These are phyloP conservation scores for Novymonas esmeraldas DNA, from an alignment of 208 protist genomes.

Conservation along the genomic window DNA sequence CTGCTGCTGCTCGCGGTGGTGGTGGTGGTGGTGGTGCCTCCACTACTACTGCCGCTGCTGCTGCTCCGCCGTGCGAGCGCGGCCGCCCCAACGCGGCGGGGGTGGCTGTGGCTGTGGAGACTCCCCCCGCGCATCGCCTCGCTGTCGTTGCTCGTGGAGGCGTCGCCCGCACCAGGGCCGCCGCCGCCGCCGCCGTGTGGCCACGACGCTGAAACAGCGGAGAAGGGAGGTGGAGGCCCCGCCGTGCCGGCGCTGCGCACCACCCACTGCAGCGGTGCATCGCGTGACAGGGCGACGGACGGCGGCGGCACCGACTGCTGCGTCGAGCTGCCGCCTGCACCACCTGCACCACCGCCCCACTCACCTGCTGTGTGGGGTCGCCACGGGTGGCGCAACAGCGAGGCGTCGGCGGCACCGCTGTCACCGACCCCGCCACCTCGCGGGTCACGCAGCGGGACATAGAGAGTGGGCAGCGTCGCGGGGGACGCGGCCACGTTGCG, in stretches of 20 bases:
- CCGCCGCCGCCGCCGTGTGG: neutral
- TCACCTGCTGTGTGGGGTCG: too few relatives aligned
- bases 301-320: too few relatives aligned
- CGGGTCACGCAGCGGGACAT: constrained; percentile 18
- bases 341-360: too few relatives aligned
- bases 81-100: neutral
- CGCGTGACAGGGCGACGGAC: too few relatives aligned
- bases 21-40: neutral
- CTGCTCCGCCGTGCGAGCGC: neutral
- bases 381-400: too few relatives aligned
- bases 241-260: too few relatives aligned
- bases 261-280: too few relatives aligned
- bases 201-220: neutral
- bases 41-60: neutral
- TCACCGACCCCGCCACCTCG: neutral
- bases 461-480: neutral
- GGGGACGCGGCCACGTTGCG: neutral
- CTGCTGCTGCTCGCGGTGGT: constrained; percentile 1
- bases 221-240: too few relatives aligned
- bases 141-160: neutral
- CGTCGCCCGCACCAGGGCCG: neutral
- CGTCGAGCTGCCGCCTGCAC: too few relatives aligned
- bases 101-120: neutral
- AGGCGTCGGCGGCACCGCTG: too few relatives aligned
- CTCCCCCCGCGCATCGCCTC: neutral